These are phyloP conservation scores for Aurantiochytrium sp. DNA, from an alignment of 108 stramenopile species.

Conservation along the genomic window DNA sequence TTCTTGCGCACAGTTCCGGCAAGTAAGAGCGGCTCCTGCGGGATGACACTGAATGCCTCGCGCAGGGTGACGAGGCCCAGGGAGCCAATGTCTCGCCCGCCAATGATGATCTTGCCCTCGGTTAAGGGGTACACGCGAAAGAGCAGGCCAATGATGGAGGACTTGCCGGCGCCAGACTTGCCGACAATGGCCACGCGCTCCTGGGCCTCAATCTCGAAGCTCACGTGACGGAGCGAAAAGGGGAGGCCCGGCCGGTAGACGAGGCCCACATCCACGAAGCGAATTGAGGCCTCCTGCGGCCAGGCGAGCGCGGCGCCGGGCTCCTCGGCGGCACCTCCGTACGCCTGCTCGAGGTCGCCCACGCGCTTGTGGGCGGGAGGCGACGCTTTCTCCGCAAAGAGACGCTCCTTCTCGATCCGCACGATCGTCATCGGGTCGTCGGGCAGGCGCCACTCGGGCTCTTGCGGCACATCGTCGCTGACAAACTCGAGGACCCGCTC, in stretches of 20 bases:
- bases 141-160: constrained; percentile 39
- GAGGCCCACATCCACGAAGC: not conserved
- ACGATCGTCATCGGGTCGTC: not conserved
- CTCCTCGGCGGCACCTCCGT: too few species aligned
- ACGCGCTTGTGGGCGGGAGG: not conserved
- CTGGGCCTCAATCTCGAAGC: constrained; percentile 26
- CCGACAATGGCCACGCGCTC: constrained; percentile 45
- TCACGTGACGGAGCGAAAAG: constrained; percentile 31
- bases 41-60: constrained; percentile 45
- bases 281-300: not conserved
- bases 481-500: constrained; percentile 46
- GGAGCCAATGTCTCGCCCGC: not conserved
- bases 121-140: not conserved
- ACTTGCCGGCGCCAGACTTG: constrained; percentile 77
- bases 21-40: constrained; percentile 48
- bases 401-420: not conserved
- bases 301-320: constrained; percentile 7
- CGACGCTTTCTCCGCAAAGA: not conserved
- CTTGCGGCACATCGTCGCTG: not conserved
- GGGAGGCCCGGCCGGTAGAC: constrained; percentile 44
- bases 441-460: constrained; percentile 6
- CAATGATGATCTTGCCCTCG: not conserved
- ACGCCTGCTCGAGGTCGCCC: not conserved
- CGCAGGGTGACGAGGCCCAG: constrained; percentile 28
- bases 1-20: constrained; percentile 44